Evolutionary conservation across 495 filamentous ascomycete genomes (phyloP).

Genomic region (Neurospora sp.): DNA sequence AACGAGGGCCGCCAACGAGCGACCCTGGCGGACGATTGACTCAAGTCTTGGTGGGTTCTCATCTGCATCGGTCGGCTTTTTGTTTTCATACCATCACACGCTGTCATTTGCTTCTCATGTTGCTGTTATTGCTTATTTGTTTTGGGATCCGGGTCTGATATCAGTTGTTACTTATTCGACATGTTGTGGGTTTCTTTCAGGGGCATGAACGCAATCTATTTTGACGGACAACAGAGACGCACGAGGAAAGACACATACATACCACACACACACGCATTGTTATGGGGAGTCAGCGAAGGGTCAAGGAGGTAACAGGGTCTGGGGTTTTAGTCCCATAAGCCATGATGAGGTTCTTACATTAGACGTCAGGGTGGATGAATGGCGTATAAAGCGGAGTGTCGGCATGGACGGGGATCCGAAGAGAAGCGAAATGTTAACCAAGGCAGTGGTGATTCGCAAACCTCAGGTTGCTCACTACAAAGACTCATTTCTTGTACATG

Average conservation of each 20-base stretch:
- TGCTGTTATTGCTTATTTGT: background rate
- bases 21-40: background rate
- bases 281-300: background rate
- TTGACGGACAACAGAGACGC: background rate
- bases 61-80: background rate
- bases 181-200: background rate
- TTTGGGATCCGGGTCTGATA: slow-evolving; percentile 2
- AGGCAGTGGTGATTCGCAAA: background rate
- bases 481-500: slow-evolving; percentile 14
- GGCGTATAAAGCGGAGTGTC: slow-evolving; percentile 1
- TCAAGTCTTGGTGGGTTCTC: background rate
- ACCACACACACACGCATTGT: background rate
- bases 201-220: background rate
- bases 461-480: background rate
- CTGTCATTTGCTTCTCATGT: background rate
- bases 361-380: background rate
- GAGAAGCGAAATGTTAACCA: background rate
- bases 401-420: background rate
- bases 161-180: slow-evolving; percentile 1
- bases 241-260: background rate
- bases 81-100: background rate
- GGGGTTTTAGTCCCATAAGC: background rate
- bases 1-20: background rate
- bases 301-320: background rate
- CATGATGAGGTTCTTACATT: background rate